Evolutionary conservation across 306 rosid genomes (phyloP).

Genomic region (Castanospermum australe): DNA sequence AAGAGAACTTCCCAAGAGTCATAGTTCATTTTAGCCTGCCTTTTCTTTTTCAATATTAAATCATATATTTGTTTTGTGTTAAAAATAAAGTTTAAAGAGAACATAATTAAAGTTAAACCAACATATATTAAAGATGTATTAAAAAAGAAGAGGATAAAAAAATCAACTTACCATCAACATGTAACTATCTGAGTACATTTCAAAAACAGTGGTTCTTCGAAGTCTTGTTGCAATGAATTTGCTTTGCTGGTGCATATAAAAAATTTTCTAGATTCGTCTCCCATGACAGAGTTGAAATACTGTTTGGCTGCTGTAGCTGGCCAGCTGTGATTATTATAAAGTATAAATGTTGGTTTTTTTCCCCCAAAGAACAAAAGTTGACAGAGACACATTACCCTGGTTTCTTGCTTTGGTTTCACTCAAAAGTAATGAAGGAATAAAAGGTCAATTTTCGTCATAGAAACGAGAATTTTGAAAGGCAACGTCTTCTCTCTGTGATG

Average conservation of each 20-base stretch:
- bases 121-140: no score
- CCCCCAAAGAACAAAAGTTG: conserved; percentile 22
- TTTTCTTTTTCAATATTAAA: no score
- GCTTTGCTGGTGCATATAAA: not conserved
- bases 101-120: no score
- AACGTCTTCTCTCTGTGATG: conserved; percentile 8
- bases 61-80: no score
- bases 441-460: not conserved
- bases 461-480: not conserved
- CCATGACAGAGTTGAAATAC: not conserved
- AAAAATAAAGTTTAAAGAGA: no score
- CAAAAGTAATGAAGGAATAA: not conserved
- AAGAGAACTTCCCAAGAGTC: no score
- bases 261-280: not conserved
- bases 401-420: not conserved
- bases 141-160: no score
- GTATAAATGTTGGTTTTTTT: not conserved
- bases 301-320: not conserved
- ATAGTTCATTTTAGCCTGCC: no score
- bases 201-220: not conserved
- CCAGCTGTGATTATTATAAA: conserved; percentile 16
- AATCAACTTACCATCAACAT: no score
- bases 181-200: no score
- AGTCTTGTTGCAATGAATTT: not conserved
- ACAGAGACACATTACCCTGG: conserved; percentile 30